phyloP scores from a whole-genome alignment of 345 rosid genomes.

The Pelargonium nanum region DNA sequence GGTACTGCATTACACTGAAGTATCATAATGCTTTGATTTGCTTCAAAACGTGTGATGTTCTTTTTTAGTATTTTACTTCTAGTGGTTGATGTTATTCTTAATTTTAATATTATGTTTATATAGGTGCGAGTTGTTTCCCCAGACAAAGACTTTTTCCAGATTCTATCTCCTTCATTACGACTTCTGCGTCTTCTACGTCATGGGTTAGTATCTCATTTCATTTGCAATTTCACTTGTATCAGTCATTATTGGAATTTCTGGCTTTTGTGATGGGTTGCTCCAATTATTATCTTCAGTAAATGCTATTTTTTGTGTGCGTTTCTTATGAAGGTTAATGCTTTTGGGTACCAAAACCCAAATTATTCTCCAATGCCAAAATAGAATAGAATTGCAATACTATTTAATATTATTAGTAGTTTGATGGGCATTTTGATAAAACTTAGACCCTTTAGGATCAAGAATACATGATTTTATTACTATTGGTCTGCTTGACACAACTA shows the following conservation, averaged over 20 bases:
- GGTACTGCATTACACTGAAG: no score
- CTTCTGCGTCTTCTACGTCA: conserved; percentile 78
- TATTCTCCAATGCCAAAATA: not conserved
- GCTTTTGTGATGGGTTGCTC: not conserved
- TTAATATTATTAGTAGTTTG: not conserved
- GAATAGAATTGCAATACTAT: not conserved
- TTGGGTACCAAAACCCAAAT: not conserved
- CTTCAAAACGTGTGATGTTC: no score
- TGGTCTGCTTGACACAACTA: not conserved
- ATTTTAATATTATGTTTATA: conserved; percentile 6
- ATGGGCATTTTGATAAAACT: not conserved
- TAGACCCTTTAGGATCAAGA: not conserved
- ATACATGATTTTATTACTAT: no score
- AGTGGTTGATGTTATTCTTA: conserved; percentile 5
- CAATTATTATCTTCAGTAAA: no score
- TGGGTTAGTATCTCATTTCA: conserved; percentile 44
- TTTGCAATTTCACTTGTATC: conserved; percentile 3
- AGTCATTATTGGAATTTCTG: not conserved
- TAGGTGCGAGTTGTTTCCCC: conserved; percentile 98
- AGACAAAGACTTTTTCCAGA: conserved; percentile 97
- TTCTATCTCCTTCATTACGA: conserved; percentile 84
- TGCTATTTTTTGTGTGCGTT: not conserved
- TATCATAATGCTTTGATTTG: no score
- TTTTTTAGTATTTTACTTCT: not conserved
- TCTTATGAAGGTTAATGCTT: not conserved